phyloP scores from a whole-genome alignment of 768 basidiomycete species.

The Mycena vitilis region DNA sequence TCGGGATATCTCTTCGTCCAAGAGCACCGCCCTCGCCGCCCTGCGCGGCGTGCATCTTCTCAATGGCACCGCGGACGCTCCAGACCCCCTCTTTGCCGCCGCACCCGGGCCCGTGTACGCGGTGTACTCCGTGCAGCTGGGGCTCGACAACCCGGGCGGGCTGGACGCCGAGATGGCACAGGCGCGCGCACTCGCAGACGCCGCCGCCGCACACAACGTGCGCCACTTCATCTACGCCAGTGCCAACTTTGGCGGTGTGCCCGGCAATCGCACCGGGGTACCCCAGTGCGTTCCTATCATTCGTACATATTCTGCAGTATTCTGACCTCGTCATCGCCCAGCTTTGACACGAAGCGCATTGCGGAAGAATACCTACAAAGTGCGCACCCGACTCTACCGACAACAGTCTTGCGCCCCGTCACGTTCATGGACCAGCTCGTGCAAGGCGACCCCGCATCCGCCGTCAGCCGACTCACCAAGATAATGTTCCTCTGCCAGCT shows the following conservation, averaged over 20 bases:
- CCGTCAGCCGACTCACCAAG: slow-evolving; percentile 16
- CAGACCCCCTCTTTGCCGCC: slow-evolving; percentile 18
- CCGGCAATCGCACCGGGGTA: slow-evolving; percentile 11
- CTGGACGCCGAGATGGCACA: slow-evolving; percentile 13
- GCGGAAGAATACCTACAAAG: slow-evolving; percentile 17
- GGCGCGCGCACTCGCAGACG: slow-evolving; percentile 23
- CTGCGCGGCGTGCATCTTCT: slow-evolving; percentile 23
- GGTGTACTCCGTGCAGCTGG: slow-evolving; percentile 31
- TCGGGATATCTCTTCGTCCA: slow-evolving; percentile 2
- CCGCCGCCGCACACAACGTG: slow-evolving; percentile 20
- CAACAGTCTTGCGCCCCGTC: slow-evolving; percentile 25
- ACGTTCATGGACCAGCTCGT: slow-evolving; percentile 33
- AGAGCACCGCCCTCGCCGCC: slow-evolving; percentile 18
- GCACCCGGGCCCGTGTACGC: slow-evolving; percentile 20
- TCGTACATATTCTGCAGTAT: background rate
- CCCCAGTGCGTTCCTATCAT: slow-evolving; percentile 19
- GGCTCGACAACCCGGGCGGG: slow-evolving; percentile 27
- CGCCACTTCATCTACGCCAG: slow-evolving; percentile 27
- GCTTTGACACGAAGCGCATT: slow-evolving; percentile 18
- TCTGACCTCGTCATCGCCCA: background rate
- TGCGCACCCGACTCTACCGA: slow-evolving; percentile 19
- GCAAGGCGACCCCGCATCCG: slow-evolving; percentile 24
- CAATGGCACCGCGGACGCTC: slow-evolving; percentile 14
- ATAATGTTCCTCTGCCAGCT: slow-evolving; percentile 35
- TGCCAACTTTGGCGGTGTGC: slow-evolving; percentile 18